Evolutionary conservation across 2,329 filamentous ascomycete genomes (phyloP).

Genomic region (Cryphonectria radicalis): DNA sequence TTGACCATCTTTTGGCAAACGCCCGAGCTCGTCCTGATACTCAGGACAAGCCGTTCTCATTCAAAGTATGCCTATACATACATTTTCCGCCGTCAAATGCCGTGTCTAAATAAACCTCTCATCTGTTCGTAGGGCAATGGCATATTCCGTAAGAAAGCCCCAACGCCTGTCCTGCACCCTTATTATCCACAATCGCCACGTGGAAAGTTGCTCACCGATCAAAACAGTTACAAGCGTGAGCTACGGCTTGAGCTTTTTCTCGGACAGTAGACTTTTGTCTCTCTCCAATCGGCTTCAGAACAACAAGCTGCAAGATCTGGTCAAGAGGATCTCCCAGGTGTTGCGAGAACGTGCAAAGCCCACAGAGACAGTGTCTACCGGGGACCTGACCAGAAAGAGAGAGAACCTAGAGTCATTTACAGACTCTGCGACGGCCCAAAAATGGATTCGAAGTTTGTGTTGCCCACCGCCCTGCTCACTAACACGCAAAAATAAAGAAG

Average conservation of each 20-base stretch:
- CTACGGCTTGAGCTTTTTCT: constrained; percentile 38
- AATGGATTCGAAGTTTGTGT: constrained; percentile 25
- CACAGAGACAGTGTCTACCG: constrained; percentile 10
- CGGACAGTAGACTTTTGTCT: constrained; percentile 38
- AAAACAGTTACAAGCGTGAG: constrained; percentile 28
- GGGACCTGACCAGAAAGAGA: constrained; percentile 5
- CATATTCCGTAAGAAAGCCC: constrained; percentile 33
- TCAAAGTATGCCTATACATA: constrained; percentile 32
- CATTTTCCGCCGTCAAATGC: neutral
- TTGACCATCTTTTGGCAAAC: constrained; percentile 18
- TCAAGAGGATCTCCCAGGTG: constrained; percentile 34
- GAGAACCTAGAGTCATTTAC: constrained; percentile 12
- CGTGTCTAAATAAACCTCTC: neutral
- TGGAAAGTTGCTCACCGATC: neutral
- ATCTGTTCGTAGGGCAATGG: constrained; percentile 34
- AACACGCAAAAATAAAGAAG: neutral
- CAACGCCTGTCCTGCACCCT: neutral
- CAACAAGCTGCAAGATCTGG: constrained; percentile 13
- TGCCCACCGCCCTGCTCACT: neutral
- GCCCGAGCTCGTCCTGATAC: constrained; percentile 9
- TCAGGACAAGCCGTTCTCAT: constrained; percentile 32
- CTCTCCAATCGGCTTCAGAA: constrained; percentile 32
- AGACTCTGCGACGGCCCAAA: constrained; percentile 15
- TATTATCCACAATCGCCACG: neutral
- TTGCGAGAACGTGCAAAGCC: constrained; percentile 31